Evolutionary conservation across 345 rosid species (phyloP).

Genomic region (Moricandia moricandioides): DNA sequence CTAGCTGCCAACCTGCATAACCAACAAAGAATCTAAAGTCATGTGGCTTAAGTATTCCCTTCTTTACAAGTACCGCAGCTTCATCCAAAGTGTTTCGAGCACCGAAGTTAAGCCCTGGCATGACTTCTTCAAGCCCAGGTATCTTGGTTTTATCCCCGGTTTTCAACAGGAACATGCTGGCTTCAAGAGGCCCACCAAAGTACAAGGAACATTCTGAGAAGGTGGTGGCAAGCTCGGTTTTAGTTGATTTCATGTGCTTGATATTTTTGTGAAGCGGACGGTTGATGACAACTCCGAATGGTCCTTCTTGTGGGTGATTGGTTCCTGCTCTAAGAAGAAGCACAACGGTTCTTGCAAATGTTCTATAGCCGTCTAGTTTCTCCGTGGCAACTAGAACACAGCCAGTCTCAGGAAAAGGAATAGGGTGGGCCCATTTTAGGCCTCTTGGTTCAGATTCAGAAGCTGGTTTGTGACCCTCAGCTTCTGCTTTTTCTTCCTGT

Average conservation of each 20-base stretch:
- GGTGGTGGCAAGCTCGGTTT: neutral
- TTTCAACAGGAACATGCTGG: slow-evolving; percentile 73
- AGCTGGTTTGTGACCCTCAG: slow-evolving; percentile 51
- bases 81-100: slow-evolving; percentile 74
- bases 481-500: slow-evolving; percentile 47
- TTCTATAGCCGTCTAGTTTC: slow-evolving; percentile 79
- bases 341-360: slow-evolving; percentile 85
- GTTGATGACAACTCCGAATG: slow-evolving; percentile 50
- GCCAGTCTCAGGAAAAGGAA: slow-evolving; percentile 85
- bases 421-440: slow-evolving; percentile 90
- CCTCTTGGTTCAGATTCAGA: slow-evolving; percentile 55
- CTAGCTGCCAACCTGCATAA: slow-evolving; percentile 90
- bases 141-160: slow-evolving; percentile 50
- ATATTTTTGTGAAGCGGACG: neutral
- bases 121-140: slow-evolving; percentile 73
- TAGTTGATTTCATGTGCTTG: neutral
- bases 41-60: slow-evolving; percentile 69
- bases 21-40: slow-evolving; percentile 90
- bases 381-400: slow-evolving; percentile 94
- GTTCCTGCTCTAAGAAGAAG: slow-evolving; percentile 89
- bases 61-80: slow-evolving; percentile 77
- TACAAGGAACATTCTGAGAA: neutral
- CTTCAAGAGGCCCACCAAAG: slow-evolving; percentile 88
- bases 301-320: slow-evolving; percentile 83
- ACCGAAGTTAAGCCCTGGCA: slow-evolving; percentile 80